A percentile compares a stretch with the other conserved stretches of the same genome.
phyloP scores from a whole-genome alignment of 2,329 filamentous ascomycete species.

The Neophaeococcomyces aloes region DNA sequence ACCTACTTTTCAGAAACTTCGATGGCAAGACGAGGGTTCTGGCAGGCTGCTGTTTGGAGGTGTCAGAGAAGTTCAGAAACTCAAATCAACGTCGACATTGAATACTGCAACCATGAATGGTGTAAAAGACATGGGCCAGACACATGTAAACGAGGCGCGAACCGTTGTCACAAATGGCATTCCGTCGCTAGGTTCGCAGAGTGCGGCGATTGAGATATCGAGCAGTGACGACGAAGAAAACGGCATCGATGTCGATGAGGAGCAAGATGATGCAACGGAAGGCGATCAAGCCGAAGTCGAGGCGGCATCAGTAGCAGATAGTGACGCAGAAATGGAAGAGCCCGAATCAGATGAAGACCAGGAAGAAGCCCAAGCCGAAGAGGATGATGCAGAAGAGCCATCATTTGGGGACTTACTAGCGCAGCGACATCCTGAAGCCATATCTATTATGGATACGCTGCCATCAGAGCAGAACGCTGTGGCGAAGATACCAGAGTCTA shows the following conservation, averaged over 20 bases:
- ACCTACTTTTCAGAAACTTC: constrained; percentile 39
- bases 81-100: constrained; percentile 33
- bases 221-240: constrained; percentile 35
- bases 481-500: constrained; percentile 25
- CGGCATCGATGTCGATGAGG: constrained; percentile 20
- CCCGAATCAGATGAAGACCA: constrained; percentile 22
- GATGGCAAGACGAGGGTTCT: constrained; percentile 37
- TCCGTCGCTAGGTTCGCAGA: constrained; percentile 30
- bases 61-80: constrained; percentile 34
- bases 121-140: constrained; percentile 39
- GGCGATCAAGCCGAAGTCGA: constrained; percentile 10
- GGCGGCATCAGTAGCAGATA: constrained; percentile 11
- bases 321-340: constrained; percentile 21
- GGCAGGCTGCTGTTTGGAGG: constrained; percentile 34
- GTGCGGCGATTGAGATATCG: constrained; percentile 38
- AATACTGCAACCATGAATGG: constrained; percentile 44
- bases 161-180: constrained; percentile 38
- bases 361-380: constrained; percentile 28
- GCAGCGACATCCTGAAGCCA: constrained; percentile 43
- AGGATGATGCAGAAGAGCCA: constrained; percentile 40
- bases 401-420: constrained; percentile 79
- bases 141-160: constrained; percentile 48
- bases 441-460: constrained; percentile 32
- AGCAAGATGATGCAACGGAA: constrained; percentile 16
- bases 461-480: constrained; percentile 37